Evolutionary conservation across 257 asterid genomes (phyloP).

Genomic region (Plectranthus barbatus): DNA sequence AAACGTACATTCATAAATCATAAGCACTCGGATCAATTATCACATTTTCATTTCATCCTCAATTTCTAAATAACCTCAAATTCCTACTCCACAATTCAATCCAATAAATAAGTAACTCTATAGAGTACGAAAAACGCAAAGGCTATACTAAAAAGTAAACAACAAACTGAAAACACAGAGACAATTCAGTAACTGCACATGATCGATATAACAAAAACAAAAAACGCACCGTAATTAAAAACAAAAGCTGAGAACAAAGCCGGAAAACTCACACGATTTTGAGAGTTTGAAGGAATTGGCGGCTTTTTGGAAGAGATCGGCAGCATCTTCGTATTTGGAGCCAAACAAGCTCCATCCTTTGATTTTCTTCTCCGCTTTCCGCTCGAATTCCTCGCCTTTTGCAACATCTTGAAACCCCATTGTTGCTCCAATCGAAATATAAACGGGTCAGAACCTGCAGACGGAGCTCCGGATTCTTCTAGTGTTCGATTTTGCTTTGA

Average conservation of each 20-base stretch:
- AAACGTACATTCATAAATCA: not conserved
- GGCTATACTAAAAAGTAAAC: not conserved
- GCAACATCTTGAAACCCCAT: conserved; percentile 22
- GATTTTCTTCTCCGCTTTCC: conserved; percentile 36
- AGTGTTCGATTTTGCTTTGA: not conserved
- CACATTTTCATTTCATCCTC: not conserved
- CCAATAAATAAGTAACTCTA: not conserved
- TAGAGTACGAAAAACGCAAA: not conserved
- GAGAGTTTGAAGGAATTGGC: conserved; percentile 38
- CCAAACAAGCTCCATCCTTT: conserved; percentile 31
- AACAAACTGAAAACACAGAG: not conserved
- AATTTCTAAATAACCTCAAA: conserved; percentile 3
- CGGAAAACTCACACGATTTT: conserved; percentile 30
- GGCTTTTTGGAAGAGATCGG: conserved; percentile 32
- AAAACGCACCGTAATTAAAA: not conserved
- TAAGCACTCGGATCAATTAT: not conserved
- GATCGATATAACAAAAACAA: not conserved
- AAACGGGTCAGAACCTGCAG: not conserved
- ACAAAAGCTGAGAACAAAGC: not conserved
- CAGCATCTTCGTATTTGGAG: conserved; percentile 37
- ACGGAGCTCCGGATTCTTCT: conserved; percentile 2
- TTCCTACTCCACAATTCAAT: not conserved
- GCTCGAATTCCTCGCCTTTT: conserved; percentile 34
- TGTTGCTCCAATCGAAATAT: conserved; percentile 5
- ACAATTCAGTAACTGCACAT: not conserved